Evolutionary conservation across 371 early-diverging fungal species (phyloP).

Genomic region (Mucor mucedo): DNA sequence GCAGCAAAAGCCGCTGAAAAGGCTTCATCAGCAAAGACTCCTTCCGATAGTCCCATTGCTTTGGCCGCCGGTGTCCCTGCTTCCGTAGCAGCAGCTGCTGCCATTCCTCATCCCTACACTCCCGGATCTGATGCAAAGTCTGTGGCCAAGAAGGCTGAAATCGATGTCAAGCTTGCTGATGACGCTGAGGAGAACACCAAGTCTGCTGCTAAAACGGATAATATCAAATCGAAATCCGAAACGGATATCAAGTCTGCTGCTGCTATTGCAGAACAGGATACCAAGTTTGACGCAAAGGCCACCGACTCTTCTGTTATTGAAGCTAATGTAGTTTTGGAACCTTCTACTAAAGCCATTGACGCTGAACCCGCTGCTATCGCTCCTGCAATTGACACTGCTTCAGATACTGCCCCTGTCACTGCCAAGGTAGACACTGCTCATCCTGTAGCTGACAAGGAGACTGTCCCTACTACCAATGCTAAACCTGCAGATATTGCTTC

Average conservation of each 20-base stretch:
- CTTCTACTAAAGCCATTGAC: no score
- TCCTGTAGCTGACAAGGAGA: not conserved
- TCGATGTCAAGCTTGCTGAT: not conserved
- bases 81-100: slow-evolving; percentile 11
- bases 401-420: no score
- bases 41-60: slow-evolving; percentile 12
- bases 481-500: slow-evolving; percentile 4
- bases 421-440: not conserved
- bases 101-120: slow-evolving; percentile 2
- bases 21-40: not conserved
- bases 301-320: no score
- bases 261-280: not conserved
- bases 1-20: not conserved
- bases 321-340: no score
- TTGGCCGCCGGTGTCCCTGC: slow-evolving; percentile 14
- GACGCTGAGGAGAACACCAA: not conserved
- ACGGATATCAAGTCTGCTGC: slow-evolving; percentile 4
- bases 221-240: no score
- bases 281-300: no score
- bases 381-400: not conserved
- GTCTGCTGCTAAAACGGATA: not conserved
- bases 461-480: not conserved
- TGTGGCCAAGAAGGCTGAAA: not conserved
- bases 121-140: no score
- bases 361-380: not conserved